Base-by-base conservation (phyloP, 75 land plant species). In the Adiantum capillusveneris region DNA sequence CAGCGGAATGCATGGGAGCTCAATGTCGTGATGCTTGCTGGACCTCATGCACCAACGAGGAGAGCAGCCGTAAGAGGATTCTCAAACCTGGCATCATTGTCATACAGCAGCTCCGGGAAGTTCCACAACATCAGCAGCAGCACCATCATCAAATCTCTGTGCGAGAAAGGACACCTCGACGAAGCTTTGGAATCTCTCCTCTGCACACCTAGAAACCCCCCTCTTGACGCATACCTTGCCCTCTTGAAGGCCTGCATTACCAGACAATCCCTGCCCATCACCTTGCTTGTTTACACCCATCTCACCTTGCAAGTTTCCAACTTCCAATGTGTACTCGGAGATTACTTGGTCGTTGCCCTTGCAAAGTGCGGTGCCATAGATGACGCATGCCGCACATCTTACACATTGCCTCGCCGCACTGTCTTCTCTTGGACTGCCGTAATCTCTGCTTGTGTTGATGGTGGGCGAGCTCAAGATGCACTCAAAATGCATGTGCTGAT, bases 381-480 rank as follows among this genome's bases (percentile, higher is more conserved):
- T 31, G 62, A 56, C 22, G 65, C 26, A 53, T 34, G 29, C 42
- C 17, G 14, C 22, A 46, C 50, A 46, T 6, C 50, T 46, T 21
- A 14, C 14, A 6, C 17, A 46, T 17, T 63, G 19, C 36, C 34
- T 61, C 39, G 41, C 22, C 18, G 43, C 37, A 29, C 21, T 9
- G 45, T 64, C 62, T 56, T 64, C 51, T 61, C 63, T 24, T 61
- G 63, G 53, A 61, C 45, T 21, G 53, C 63, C 46, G 24, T 61
- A 52, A 26, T 61, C 16, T 30, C 53, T 36, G 28, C 52, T 16
- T 61, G 50, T 48, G 52, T 31, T 0, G 52, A 46, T 26, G 14
- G 42, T 61, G 63, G 63, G 14, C 6, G 25, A 16, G 29, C 50
- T 6, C 52, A 61, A 6, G 31, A 61, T 29, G 63, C 63, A 11